Base-by-base conservation (phyloP, 108 stramenopile genomes). In the Skeletonema tropicum region DNA sequence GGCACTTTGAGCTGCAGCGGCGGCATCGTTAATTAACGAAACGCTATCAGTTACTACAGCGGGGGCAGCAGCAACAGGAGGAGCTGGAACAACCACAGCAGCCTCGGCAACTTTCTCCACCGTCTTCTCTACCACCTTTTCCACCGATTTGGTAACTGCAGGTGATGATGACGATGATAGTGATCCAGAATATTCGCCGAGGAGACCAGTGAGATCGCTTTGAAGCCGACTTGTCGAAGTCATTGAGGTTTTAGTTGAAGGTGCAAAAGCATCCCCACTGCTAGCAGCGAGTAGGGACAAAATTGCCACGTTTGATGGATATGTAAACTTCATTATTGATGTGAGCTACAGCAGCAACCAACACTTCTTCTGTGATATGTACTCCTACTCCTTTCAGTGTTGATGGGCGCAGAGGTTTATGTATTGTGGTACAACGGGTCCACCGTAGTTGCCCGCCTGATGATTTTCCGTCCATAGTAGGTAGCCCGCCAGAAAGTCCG, bases 111-210 rank as follows among this genome's bases (percentile, higher is more conserved):
- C 49, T 33, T 68, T 68, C 17, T 38, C 15, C 17, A 29, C 42
- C 31, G 64, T 23, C 8, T 17, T 52, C 12, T 46, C 42, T 14
- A 11, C 49, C 1, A 41, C 49, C 32, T 68, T 68, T n/a, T 46
- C 42, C 3, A 48, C 49, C 25, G 31, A 30, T 52, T 68, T 68
- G 6, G 64, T 35, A 17, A 64, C 49, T 23, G 55, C 17, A 11
- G 21, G 35, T 3, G 74, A 31, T 13, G 71, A 63, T 35, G 64
- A 10, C 3, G 15, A 33, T 21, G 15, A 33, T 21, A 57, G 30
- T 0, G 74, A 74, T 36, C 66, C 68, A 55, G 52, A 55, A 69
- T 80, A 80, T 64, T 80, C 79, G 21, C 36, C 59, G 60, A 80
- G 49, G 29, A 80, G 45, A 35, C 73, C 33, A 30, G 73, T 33